Conservation (phyloP, 345 rosid species). For the Euphorbia tirucalli region DNA sequence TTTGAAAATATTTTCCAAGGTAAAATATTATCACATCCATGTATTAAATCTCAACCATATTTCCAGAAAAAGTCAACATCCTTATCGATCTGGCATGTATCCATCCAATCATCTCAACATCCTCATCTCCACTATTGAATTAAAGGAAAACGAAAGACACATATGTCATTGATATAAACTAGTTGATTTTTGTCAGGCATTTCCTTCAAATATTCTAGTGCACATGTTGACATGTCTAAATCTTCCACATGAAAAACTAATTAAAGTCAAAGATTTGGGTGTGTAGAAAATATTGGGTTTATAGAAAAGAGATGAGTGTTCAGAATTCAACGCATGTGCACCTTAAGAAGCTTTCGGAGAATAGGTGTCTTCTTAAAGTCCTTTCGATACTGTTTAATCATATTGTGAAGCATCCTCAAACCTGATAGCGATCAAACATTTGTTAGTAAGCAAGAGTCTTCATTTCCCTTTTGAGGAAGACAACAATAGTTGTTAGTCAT, state of each 20-base stretch:
- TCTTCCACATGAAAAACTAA: not conserved
- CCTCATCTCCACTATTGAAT: too few relatives aligned
- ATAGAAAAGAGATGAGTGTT: not conserved
- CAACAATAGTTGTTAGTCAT: conserved; percentile 18
- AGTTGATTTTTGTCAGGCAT: not conserved
- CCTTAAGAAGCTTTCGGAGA: conserved; percentile 97
- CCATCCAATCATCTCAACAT: too few relatives aligned
- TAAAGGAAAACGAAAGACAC: not conserved
- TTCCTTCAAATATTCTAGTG: not conserved
- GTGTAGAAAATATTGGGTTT: not conserved
- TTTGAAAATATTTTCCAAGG: not conserved
- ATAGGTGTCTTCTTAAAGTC: conserved; percentile 96
- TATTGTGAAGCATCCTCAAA: conserved; percentile 95
- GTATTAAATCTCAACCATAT: not conserved
- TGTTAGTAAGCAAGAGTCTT: conserved; percentile 16
- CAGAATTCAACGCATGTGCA: conserved; percentile 25
- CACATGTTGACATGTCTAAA: not conserved
- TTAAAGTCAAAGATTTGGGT: too few relatives aligned
- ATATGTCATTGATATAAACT: not conserved
- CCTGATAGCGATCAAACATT: conserved; percentile 45
- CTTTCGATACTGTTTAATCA: conserved; percentile 79
- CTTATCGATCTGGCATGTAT: not conserved
- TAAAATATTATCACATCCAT: not conserved
- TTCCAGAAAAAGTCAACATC: not conserved
- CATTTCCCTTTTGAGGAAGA: not conserved